Evolutionary conservation across 2,329 filamentous ascomycete species (phyloP), one percentile per base, ranked within the genome.

Genomic region (Stagonosporopsis rhizophila): DNA sequence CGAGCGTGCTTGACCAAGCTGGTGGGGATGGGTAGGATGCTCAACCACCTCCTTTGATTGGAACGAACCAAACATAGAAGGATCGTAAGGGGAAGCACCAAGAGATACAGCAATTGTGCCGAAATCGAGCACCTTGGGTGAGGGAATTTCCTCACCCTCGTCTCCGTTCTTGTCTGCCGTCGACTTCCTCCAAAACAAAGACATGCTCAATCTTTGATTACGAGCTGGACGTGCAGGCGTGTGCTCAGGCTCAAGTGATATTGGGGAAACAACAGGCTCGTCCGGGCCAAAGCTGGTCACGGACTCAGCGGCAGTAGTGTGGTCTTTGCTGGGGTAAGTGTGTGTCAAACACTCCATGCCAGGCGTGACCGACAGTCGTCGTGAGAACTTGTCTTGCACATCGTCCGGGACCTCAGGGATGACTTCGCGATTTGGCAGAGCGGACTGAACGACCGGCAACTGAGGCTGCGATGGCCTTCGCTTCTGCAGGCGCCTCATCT

Each of bases 81-180:
- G 71, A 50, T 81, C 79, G 56, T 80, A 81, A 5, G 79, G 77
- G 11, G 76, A 78, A 19, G 66, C 60, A 20, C 80, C 80, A 0
- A 81, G 69, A 4, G 77, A 70, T 11, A 72, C 65, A 4, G 76
- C 75, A 6, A 79, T 77, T 2, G 75, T 78, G 15, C 73, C 77
- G 32, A 80, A 72, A 58, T 80, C 72, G 25, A 74, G 70, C 14
- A 75, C 65, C 27, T 61, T 67, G n/a, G 65, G 50, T 32, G 65
- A 53, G 23, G 57, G 40, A 32, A 60, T 46, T n/a, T 62, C 56
- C 14, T 68, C 51, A 28, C 60, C 61, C 6, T 50, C 51, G 32
- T 57, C 52, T 38, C 56, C 49, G 27, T 68, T 61, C 59, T 67
- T 69, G 53, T 55, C 70, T 44, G 56, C 61, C 48, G 41, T 66